These are phyloP conservation scores for Platanthera guangdongensis DNA, from an alignment of 106 monocot genomes.

Conservation along the genomic window DNA sequence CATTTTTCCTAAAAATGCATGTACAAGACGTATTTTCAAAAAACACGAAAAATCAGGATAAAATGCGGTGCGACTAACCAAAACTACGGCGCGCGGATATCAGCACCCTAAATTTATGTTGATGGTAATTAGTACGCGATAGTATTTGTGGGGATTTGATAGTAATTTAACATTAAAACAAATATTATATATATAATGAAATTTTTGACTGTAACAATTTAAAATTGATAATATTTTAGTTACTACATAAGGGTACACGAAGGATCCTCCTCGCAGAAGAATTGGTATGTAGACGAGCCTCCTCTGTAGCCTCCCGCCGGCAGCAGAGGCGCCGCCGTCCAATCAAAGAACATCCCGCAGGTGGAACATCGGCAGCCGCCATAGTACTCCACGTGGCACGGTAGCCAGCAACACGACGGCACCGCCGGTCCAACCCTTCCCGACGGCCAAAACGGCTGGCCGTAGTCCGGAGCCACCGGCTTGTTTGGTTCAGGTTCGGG, in stretches of 20 bases:
- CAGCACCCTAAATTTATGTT: too few relatives aligned
- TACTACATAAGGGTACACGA: conserved; percentile 31
- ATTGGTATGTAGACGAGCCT: neutral
- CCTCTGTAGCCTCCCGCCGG: neutral
- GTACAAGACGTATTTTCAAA: too few relatives aligned
- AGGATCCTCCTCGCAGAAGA: conserved; percentile 29
- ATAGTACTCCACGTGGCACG: conserved; percentile 25
- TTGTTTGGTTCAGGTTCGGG: neutral
- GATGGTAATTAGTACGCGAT: too few relatives aligned
- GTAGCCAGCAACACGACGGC: conserved; percentile 23
- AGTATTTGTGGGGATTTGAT: too few relatives aligned
- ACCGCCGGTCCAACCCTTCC: neutral
- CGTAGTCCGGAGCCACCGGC: too few relatives aligned
- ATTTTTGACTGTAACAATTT: too few relatives aligned
- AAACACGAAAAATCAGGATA: too few relatives aligned
- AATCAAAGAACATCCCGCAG: conserved; percentile 18
- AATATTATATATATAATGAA: too few relatives aligned
- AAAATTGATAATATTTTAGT: neutral
- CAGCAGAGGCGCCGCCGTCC: neutral
- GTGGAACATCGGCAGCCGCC: conserved; percentile 37
- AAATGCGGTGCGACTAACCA: too few relatives aligned
- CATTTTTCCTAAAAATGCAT: too few relatives aligned
- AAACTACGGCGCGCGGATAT: too few relatives aligned
- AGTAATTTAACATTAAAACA: too few relatives aligned
- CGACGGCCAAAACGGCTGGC: neutral